Percentiles rank a stretch among this genome's conserved stretches.
phyloP scores from a whole-genome alignment of 1,284 basidiomycete species.

The Cystobasidiaceae sp. region DNA sequence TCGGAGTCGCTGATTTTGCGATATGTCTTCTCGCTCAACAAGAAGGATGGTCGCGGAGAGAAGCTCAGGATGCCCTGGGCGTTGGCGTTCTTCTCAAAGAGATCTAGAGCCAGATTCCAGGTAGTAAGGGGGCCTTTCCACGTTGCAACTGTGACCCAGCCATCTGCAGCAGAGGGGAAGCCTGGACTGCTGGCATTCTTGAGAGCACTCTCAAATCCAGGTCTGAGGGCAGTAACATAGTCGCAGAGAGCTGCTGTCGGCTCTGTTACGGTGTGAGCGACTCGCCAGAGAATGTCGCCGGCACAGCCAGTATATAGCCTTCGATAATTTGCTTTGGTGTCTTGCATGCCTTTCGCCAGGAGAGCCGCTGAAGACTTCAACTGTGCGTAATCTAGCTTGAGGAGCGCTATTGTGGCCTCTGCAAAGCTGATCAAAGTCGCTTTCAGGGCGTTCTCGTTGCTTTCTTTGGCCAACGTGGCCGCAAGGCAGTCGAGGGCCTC shows the following conservation, averaged over 20 bases:
- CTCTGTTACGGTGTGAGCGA: constrained; percentile 39
- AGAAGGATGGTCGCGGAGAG: constrained; percentile 67
- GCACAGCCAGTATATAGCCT: constrained; percentile 55
- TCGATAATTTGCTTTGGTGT: constrained; percentile 54
- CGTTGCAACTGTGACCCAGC: constrained; percentile 68
- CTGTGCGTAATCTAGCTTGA: not conserved
- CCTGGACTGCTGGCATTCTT: constrained; percentile 62
- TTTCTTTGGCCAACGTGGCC: constrained; percentile 70
- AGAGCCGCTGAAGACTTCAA: constrained; percentile 2
- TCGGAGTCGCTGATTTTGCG: constrained; percentile 60
- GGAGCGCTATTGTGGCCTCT: constrained; percentile 53
- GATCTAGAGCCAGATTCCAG: constrained; percentile 18
- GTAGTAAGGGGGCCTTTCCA: constrained; percentile 56
- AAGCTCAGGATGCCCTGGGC: constrained; percentile 46
- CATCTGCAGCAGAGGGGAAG: constrained; percentile 64
- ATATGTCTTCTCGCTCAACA: constrained; percentile 81
- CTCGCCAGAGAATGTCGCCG: constrained; percentile 55
- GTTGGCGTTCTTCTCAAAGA: constrained; percentile 42
- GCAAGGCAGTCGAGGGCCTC: constrained; percentile 44
- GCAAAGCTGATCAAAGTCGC: constrained; percentile 57
- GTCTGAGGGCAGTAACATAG: constrained; percentile 56
- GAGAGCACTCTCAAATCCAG: constrained; percentile 61
- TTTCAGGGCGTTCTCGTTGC: constrained; percentile 58
- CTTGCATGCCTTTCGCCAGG: constrained; percentile 44
- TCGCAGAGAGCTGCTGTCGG: constrained; percentile 46